Base-by-base conservation (phyloP, 179 eudicot genomes). In the Sideroxylon spinosum region DNA sequence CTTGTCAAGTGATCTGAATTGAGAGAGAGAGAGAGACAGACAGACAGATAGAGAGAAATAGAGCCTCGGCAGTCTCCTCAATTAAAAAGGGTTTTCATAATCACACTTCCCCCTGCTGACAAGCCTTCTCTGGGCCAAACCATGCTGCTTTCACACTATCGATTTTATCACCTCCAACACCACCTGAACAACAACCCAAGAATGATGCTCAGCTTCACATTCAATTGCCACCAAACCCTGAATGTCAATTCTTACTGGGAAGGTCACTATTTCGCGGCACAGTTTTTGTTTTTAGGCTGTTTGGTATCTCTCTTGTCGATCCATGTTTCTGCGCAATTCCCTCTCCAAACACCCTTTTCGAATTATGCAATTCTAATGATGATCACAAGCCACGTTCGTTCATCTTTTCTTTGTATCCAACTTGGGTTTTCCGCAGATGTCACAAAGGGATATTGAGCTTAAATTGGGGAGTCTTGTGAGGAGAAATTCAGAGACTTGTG, bases 41-140 rank as follows among this genome's bases (percentile, higher is more conserved):
- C n/a, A n/a, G n/a, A n/a, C n/a, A n/a, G n/a, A n/a, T n/a, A n/a
- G n/a, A n/a, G n/a, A n/a, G n/a, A n/a, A n/a, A n/a, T 79, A 78
- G 78, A 73, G 52, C 17, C 66, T n/a, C 73, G 56, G 0, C 68
- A 73, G 8, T 49, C 52, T 49, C 73, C 84, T 25, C 73, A 78
- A n/a, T 14, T 84, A 20, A 76, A 75, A 71, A 87, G 86, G 25
- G 73, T 87, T 25, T 89, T 86, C 17, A 78, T 88, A 53, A 83
- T 88, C 85, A 76, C 88, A 28, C 82, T 88, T 7, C 89, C 91
- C 11, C 91, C 91, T 5, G 63, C 77, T 16, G 86, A 88, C 26
- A 81, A 89, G 62, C 89, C 91, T 62, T 89, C 91, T 22, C 70
- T 80, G 1, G 91, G 90, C 76, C 87, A 89, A 81, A 89, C 89